Conservation (phyloP, 495 filamentous ascomycete genomes). For the Amniculicola lignicola region DNA sequence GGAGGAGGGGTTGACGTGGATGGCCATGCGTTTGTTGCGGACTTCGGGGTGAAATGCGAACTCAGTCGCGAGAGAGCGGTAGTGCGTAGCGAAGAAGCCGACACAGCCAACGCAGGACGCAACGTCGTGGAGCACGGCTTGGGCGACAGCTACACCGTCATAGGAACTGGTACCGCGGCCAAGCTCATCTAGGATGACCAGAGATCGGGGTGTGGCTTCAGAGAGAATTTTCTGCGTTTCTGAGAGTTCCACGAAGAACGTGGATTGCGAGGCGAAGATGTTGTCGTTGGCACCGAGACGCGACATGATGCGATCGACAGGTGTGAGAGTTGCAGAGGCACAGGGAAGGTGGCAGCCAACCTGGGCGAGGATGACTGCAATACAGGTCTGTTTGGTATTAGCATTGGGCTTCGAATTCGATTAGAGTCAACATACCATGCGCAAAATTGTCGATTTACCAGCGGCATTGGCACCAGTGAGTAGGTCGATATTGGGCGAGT, state of each 20-base stretch:
- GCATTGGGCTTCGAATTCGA: conserved; percentile 5
- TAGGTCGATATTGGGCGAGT: conserved; percentile 75
- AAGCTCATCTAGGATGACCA: conserved; percentile 97
- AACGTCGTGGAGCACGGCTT: conserved; percentile 92
- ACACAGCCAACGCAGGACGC: conserved; percentile 89
- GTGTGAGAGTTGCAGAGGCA: conserved; percentile 77
- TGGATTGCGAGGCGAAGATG: conserved; percentile 96
- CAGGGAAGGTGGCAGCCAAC: conserved; percentile 92
- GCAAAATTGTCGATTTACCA: conserved; percentile 95
- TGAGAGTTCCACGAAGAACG: conserved; percentile 96
- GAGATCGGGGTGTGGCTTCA: conserved; percentile 88
- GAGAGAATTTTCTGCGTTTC: conserved; percentile 98
- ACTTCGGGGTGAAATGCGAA: conserved; percentile 89
- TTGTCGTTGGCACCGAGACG: conserved; percentile 98
- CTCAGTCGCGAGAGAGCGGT: conserved; percentile 88
- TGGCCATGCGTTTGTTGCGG: conserved; percentile 80
- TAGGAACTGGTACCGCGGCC: conserved; percentile 92
- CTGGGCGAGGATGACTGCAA: conserved; percentile 98
- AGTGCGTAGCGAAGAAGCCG: conserved; percentile 98
- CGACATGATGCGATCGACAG: conserved; percentile 97
- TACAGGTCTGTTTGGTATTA: conserved; percentile 62
- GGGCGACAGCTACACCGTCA: conserved; percentile 93
- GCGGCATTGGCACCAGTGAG: conserved; percentile 96
- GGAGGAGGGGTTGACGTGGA: conserved; percentile 83
- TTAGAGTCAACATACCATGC: conserved; percentile 66